Evolutionary conservation across 2,329 filamentous ascomycete genomes (phyloP), one percentile per base, ranked within the genome.

Genomic region (Talaromyces marneffei): DNA sequence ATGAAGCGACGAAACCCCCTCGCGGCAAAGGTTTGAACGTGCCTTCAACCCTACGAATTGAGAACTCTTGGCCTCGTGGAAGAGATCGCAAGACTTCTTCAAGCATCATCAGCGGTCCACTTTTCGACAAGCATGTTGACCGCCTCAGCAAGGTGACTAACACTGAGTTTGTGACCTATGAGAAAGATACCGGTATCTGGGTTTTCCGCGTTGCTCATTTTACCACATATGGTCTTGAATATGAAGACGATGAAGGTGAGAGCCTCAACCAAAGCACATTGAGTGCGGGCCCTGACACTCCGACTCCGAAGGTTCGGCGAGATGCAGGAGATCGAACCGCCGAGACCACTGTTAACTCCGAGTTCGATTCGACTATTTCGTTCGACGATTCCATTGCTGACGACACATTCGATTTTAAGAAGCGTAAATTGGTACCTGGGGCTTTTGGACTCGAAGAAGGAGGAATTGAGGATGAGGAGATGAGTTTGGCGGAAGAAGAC

Each of bases 151-250:
- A 84, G 62, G 91, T 97, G 39, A 79, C 80, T 8, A 88, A 91
- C 72, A 97, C 94, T 0, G 85, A 86, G 3, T 97, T 96, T 69
- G 81, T 92, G 68, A 82, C 83, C 68, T 99, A 97, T 74, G 84
- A 95, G 65, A 80, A 82, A 61, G 82, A 90, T 1, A 92, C 87
- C 57, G 94, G 93, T 57, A 84, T 90, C 52, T 99, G 95, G 95
- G 85, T 85, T 14, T 99, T 99, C 78, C 86, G 82, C 9, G 94
- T 99, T n/a, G 87, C 93, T 70, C 94, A 99, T 75, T 99, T 95
- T 74, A 97, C 93, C 1, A 96, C 92, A 1, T 99, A 99, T 71
- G 92, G 90, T 42, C 82, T 97, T 59, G 89, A 93, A 65, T 91
- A 90, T 29, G 86, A 85, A 7, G 82, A 87, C 52, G 80, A 80